These are phyloP conservation scores for Amoeboaphelidium protococcarum DNA, from an alignment of 371 early-diverging fungal species.

Conservation along the genomic window DNA sequence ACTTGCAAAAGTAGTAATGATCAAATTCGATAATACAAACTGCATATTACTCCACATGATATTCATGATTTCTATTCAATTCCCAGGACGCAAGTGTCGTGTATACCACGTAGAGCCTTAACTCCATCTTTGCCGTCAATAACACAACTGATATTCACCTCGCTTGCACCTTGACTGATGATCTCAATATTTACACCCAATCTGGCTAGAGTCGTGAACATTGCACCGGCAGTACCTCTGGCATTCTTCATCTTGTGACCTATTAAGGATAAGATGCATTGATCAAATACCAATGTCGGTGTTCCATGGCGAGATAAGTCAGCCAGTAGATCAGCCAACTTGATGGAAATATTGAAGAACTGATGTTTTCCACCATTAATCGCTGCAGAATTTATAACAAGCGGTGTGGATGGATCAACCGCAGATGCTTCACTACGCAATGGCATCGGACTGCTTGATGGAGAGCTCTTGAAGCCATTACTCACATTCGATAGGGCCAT, in stretches of 20 bases:
- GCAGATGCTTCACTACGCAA: not conserved
- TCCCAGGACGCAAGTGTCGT: constrained; percentile 22
- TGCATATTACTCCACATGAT: too few relatives aligned
- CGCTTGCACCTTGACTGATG: constrained; percentile 89
- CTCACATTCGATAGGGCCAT: constrained; percentile 57
- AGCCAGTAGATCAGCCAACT: not conserved
- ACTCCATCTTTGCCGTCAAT: constrained; percentile 40
- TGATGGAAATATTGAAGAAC: constrained; percentile 1
- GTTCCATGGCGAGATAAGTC: constrained; percentile 22
- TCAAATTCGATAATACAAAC: too few relatives aligned
- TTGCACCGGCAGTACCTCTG: constrained; percentile 76
- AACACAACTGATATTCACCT: constrained; percentile 92
- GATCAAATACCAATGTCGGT: constrained; percentile 67
- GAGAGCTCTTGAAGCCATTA: constrained; percentile 22
- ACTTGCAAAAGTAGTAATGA: too few relatives aligned
- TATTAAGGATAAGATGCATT: constrained; percentile 79
- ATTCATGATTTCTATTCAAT: too few relatives aligned
- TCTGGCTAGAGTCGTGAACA: constrained; percentile 72
- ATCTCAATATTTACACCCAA: constrained; percentile 86
- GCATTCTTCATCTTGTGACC: constrained; percentile 84
- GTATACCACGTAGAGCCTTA: constrained; percentile 58
- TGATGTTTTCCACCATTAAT: not conserved
- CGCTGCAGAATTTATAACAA: not conserved
- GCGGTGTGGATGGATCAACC: not conserved
- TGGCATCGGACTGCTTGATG: not conserved